Conservation (phyloP, 768 basidiomycete species). For the Cytidiella melzeri region DNA sequence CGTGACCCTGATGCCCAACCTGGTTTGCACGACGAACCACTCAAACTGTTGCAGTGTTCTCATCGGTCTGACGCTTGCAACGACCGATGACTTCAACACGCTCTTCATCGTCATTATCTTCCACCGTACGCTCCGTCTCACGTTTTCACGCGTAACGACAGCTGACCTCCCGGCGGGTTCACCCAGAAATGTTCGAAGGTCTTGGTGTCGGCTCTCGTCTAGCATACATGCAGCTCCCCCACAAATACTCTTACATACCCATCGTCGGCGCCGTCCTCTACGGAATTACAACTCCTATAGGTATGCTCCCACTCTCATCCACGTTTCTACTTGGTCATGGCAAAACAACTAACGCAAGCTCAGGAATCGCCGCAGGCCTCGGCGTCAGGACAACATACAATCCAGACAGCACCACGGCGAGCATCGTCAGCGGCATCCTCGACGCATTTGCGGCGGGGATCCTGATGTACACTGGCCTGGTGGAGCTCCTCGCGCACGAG, state of each 20-base stretch:
- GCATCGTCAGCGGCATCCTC: conserved; percentile 77
- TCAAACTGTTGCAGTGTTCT: conserved; percentile 51
- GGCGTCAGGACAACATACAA: conserved; percentile 77
- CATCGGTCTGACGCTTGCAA: conserved; percentile 90
- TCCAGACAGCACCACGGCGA: conserved; percentile 66
- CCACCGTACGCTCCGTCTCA: conserved; percentile 63
- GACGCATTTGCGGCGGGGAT: conserved; percentile 87
- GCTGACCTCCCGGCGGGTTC: neutral
- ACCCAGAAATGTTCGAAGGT: conserved; percentile 85
- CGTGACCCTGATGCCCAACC: neutral
- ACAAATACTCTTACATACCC: conserved; percentile 50
- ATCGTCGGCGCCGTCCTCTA: conserved; percentile 57
- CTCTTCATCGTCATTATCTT: conserved; percentile 90
- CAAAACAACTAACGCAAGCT: neutral
- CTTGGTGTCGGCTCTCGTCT: conserved; percentile 89
- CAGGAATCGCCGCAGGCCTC: conserved; percentile 73
- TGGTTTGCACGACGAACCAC: neutral
- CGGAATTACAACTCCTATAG: conserved; percentile 78
- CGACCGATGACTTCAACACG: conserved; percentile 70
- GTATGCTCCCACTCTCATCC: conserved; percentile 9
- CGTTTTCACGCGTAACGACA: neutral
- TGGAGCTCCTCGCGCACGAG: conserved; percentile 92
- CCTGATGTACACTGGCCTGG: conserved; percentile 79
- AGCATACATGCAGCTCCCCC: conserved; percentile 63
- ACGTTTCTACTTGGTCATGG: neutral